These are phyloP conservation scores for Tylopilus intermedius DNA, from an alignment of 768 basidiomycete species.

Conservation along the genomic window DNA sequence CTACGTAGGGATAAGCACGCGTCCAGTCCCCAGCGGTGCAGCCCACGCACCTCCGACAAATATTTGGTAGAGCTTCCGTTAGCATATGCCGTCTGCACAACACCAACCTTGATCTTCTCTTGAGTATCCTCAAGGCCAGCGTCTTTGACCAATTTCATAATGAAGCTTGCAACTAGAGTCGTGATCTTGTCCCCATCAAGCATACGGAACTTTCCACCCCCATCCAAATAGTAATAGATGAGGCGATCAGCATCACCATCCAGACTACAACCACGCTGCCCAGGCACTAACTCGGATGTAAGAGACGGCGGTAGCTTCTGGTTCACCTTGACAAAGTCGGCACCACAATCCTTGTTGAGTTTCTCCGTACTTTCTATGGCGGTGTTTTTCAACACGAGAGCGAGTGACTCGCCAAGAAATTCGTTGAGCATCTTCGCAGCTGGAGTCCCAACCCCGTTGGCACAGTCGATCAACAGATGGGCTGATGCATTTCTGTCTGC, in stretches of 20 bases:
- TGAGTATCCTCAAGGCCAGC: slow-evolving; percentile 66
- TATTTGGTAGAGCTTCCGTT: slow-evolving; percentile 97
- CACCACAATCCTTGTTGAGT: slow-evolving; percentile 86
- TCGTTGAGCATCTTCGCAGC: slow-evolving; percentile 59
- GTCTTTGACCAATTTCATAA: slow-evolving; percentile 82
- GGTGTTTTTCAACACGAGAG: slow-evolving; percentile 66
- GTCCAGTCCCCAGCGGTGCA: not conserved
- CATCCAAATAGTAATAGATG: slow-evolving; percentile 91
- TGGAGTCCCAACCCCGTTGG: slow-evolving; percentile 92
- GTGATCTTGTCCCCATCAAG: slow-evolving; percentile 99
- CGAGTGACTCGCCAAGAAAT: slow-evolving; percentile 56
- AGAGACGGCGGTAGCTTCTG: slow-evolving; percentile 84
- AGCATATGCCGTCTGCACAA: slow-evolving; percentile 98
- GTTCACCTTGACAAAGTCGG: slow-evolving; percentile 93
- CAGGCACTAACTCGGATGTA: slow-evolving; percentile 52
- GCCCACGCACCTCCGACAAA: slow-evolving; percentile 59
- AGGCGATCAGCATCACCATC: slow-evolving; percentile 98
- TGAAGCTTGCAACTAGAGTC: slow-evolving; percentile 85
- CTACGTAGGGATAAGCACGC: slow-evolving; percentile 37
- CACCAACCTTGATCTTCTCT: slow-evolving; percentile 72
- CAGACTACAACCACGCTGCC: slow-evolving; percentile 84
- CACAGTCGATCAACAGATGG: slow-evolving; percentile 86
- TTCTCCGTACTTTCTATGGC: slow-evolving; percentile 58
- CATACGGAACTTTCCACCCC: slow-evolving; percentile 74
- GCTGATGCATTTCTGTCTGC: slow-evolving; percentile 50